Evolutionary conservation across 345 rosid species (phyloP).

Genomic region (Aquilaria malaccensis): DNA sequence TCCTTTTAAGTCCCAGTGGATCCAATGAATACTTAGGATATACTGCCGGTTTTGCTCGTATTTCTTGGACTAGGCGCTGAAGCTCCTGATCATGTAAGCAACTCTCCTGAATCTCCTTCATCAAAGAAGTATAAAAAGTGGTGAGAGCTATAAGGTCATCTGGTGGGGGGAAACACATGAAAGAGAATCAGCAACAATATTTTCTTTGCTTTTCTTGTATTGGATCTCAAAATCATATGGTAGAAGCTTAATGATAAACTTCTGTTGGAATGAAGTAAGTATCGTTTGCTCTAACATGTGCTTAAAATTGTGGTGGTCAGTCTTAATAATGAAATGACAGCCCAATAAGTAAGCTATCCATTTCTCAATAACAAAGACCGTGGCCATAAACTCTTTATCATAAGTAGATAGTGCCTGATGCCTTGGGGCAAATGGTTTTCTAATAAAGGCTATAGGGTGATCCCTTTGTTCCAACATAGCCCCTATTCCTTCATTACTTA

Average conservation of each 20-base stretch:
- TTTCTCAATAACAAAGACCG: background rate
- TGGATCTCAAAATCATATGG: background rate
- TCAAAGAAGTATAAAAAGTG: background rate
- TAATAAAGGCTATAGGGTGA: background rate
- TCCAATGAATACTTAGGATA: background rate
- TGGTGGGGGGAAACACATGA: background rate
- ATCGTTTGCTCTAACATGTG: background rate
- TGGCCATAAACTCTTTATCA: background rate
- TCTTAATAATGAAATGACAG: background rate
- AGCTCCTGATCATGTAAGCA: background rate
- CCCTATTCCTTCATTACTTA: background rate
- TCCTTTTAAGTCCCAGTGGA: background rate
- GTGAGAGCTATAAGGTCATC: background rate
- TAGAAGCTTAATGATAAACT: background rate
- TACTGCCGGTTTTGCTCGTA: background rate
- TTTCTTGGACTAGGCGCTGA: background rate
- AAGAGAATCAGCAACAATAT: background rate
- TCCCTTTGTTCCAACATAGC: background rate
- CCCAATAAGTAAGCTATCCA: background rate
- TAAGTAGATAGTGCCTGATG: background rate
- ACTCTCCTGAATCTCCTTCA: background rate
- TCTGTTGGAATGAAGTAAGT: background rate
- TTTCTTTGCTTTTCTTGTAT: background rate
- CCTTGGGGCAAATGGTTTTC: background rate
- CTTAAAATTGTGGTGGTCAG: background rate